Evolutionary conservation across 1,139 yeast species (phyloP).

Genomic region (Candida neerlandica): DNA sequence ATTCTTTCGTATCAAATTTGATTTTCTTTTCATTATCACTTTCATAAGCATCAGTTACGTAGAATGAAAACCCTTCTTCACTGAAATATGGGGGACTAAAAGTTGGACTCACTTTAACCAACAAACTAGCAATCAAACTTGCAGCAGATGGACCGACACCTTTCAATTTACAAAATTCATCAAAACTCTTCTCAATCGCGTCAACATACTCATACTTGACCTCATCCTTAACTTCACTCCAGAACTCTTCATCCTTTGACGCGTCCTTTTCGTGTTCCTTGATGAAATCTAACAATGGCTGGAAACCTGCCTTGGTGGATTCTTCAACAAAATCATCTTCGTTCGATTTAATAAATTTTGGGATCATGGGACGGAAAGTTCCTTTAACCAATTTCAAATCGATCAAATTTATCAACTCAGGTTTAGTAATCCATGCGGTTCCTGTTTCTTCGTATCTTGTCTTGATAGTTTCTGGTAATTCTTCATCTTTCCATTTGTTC

Average conservation of each 20-base stretch:
- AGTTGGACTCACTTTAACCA: constrained; percentile 20
- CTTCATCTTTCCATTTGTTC: constrained; percentile 36
- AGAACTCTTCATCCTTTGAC: constrained; percentile 7
- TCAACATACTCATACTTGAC: constrained; percentile 19
- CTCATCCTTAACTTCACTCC: constrained; percentile 12
- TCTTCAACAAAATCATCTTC: constrained; percentile 27
- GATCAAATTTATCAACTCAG: constrained; percentile 43
- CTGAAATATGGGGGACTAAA: constrained; percentile 52
- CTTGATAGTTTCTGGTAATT: constrained; percentile 29
- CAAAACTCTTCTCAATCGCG: constrained; percentile 27
- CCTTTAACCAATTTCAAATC: constrained; percentile 57
- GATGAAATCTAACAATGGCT: constrained; percentile 23
- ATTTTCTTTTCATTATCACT: constrained; percentile 30
- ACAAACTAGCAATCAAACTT: constrained; percentile 43
- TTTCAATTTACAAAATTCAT: constrained; percentile 33
- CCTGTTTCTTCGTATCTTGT: constrained; percentile 21
- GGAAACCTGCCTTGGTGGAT: constrained; percentile 33
- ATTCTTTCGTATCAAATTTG: constrained; percentile 47
- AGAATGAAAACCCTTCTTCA: constrained; percentile 47
- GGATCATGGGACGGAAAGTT: constrained; percentile 47
- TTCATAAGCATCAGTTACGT: constrained; percentile 30
- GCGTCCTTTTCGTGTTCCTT: constrained; percentile 8
- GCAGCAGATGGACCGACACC: constrained; percentile 60
- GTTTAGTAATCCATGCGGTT: constrained; percentile 32
- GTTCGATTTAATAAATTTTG: constrained; percentile 44